Conservation (phyloP, 495 filamentous ascomycete species). For the Rostrohypoxylon terebratum region DNA sequence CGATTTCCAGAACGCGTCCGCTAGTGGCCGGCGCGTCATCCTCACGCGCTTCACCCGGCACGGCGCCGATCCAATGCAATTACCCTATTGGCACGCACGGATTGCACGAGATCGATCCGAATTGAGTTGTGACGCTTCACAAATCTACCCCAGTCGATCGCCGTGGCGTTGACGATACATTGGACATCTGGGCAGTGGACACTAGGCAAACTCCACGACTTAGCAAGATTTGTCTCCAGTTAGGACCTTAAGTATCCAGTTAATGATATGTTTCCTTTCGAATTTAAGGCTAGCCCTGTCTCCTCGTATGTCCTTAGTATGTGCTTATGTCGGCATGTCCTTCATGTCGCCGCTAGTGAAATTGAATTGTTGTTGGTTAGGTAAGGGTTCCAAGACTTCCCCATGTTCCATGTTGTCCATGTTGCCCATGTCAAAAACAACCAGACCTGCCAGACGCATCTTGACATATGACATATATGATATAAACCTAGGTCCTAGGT, state of each 20-base stretch:
- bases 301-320: background rate
- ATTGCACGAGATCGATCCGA: constrained; percentile 37
- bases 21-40: constrained; percentile 40
- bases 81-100: constrained; percentile 37
- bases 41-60: constrained; percentile 30
- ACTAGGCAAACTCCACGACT: constrained; percentile 25
- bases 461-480: no score
- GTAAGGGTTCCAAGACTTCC: constrained; percentile 11
- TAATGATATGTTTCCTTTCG: background rate
- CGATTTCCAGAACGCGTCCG: constrained; percentile 32
- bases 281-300: constrained; percentile 38
- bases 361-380: constrained; percentile 34
- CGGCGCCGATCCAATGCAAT: constrained; percentile 21
- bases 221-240: constrained; percentile 20
- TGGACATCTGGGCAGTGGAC: background rate
- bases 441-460: constrained; percentile 20
- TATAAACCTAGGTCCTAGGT: no score
- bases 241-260: no score
- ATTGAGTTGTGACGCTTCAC: constrained; percentile 16
- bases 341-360: background rate
- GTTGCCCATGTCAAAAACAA: constrained; percentile 2
- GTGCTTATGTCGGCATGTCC: background rate
- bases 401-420: background rate
- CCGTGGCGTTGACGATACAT: constrained; percentile 31
- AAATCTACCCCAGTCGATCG: constrained; percentile 22